Percentiles rank a stretch among this genome's conserved stretches.
Evolutionary conservation across 768 basidiomycete species (phyloP).

Genomic region (Tubosaeta brunneosetosa): DNA sequence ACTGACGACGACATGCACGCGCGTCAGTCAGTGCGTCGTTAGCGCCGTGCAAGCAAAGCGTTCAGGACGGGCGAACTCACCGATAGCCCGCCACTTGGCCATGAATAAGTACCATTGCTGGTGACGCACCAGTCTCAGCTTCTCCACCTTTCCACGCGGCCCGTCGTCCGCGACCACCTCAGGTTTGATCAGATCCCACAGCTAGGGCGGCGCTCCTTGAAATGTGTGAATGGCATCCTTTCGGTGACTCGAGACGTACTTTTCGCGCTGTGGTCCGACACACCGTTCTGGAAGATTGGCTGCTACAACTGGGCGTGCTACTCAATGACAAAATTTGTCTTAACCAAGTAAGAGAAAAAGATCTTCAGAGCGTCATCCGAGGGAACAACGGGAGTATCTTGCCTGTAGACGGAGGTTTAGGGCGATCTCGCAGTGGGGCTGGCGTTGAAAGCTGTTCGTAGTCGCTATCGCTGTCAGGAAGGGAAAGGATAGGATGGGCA

Average conservation of each 20-base stretch:
- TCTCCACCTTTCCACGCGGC: constrained; percentile 63
- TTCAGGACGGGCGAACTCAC: background rate
- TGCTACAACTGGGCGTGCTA: background rate
- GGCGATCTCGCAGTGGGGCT: too few relatives aligned
- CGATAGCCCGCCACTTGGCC: constrained; percentile 49
- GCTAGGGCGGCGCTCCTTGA: constrained; percentile 78
- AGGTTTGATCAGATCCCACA: constrained; percentile 73
- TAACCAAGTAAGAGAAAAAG: constrained; percentile 2
- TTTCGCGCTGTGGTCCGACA: constrained; percentile 8
- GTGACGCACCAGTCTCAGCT: constrained; percentile 58
- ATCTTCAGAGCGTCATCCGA: constrained; percentile 10
- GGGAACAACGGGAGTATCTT: background rate
- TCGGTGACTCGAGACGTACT: constrained; percentile 11
- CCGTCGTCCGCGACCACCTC: constrained; percentile 64
- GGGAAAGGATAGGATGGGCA: too few relatives aligned
- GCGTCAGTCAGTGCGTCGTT: background rate
- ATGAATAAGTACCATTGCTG: constrained; percentile 80
- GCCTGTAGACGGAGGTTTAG: too few relatives aligned
- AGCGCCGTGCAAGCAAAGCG: background rate
- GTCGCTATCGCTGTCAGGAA: too few relatives aligned
- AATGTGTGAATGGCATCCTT: background rate
- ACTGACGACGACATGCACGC: background rate
- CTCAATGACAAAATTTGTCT: constrained; percentile 8
- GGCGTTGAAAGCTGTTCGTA: too few relatives aligned
- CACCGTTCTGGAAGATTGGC: too few relatives aligned